A percentile compares a stretch with the other conserved stretches of the same genome.
phyloP scores from a whole-genome alignment of 306 rosid species.

The Prunus mume region DNA sequence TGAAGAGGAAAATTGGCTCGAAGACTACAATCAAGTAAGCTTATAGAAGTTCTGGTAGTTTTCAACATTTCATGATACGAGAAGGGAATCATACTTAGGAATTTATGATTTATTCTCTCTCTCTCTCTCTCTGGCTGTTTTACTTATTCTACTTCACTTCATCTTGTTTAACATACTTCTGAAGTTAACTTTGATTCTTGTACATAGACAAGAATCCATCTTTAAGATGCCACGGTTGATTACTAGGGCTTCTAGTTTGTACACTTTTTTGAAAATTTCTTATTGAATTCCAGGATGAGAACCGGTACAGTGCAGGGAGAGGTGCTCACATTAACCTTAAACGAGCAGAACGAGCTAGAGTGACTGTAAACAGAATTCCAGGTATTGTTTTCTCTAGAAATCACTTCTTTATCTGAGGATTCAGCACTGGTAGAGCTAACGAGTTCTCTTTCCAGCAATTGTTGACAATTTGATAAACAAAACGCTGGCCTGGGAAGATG shows the following conservation, averaged over 20 bases:
- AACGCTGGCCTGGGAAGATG: constrained; percentile 85
- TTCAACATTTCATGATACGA: constrained; percentile 3
- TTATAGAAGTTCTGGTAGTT: constrained; percentile 8
- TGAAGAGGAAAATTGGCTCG: constrained; percentile 99
- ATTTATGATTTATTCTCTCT: neutral
- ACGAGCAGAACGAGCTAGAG: constrained; percentile 94
- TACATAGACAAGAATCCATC: neutral
- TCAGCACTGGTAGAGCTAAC: constrained; percentile 26
- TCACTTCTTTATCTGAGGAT: constrained; percentile 8
- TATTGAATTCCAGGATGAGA: constrained; percentile 64
- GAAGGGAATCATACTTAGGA: neutral
- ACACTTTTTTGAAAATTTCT: neutral
- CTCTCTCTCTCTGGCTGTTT: too few relatives aligned
- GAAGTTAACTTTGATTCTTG: too few relatives aligned
- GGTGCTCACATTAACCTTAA: constrained; percentile 93
- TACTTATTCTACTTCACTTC: neutral
- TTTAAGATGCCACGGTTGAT: neutral
- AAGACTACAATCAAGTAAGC: constrained; percentile 84
- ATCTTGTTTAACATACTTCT: too few relatives aligned
- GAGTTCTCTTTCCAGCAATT: constrained; percentile 55
- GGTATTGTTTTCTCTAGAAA: constrained; percentile 46
- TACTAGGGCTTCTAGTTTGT: neutral
- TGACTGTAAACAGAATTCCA: constrained; percentile 80
- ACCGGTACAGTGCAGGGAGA: constrained; percentile 84
- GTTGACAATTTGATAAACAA: constrained; percentile 79